A percentile compares a stretch with the other conserved stretches of the same genome.
Conservation (phyloP, 352 stramenopile genomes). For the Phytophthora fragariae region DNA sequence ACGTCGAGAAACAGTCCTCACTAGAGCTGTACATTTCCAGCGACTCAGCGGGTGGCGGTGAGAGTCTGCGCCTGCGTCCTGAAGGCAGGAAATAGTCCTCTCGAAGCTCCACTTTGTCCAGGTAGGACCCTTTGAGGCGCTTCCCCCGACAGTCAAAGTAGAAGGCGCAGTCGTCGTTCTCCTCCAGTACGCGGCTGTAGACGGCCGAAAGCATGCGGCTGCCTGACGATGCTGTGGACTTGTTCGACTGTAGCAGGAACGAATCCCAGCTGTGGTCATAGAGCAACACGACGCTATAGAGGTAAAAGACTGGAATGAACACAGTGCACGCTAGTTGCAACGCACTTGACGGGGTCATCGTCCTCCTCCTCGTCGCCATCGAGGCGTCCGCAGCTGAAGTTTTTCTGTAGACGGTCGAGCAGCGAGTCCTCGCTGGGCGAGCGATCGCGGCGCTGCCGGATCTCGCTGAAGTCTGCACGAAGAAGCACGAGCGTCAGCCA, state of each 20-base stretch:
- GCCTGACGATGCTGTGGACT: constrained; percentile 63
- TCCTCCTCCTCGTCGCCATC: constrained; percentile 30
- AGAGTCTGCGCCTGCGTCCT: constrained; percentile 8
- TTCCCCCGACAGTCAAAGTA: constrained; percentile 67
- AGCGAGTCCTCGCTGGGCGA: constrained; percentile 45
- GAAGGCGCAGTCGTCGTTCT: constrained; percentile 73
- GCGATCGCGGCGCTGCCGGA: constrained; percentile 12
- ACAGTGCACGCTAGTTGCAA: neutral
- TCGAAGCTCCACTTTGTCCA: constrained; percentile 57
- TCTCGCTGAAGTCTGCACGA: constrained; percentile 23
- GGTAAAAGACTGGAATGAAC: neutral
- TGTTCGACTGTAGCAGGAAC: constrained; percentile 51
- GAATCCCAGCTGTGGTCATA: constrained; percentile 50
- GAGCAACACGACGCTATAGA: constrained; percentile 1
- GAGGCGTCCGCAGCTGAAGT: constrained; percentile 44
- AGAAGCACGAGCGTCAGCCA: neutral
- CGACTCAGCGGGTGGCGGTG: constrained; percentile 14
- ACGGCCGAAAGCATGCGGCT: constrained; percentile 82
- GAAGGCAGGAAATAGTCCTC: constrained; percentile 65
- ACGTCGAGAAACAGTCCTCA: constrained; percentile 43
- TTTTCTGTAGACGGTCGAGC: constrained; percentile 62
- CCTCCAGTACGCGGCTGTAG: constrained; percentile 79
- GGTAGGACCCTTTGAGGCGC: constrained; percentile 58
- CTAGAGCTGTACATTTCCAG: constrained; percentile 38
- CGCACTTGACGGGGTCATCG: constrained; percentile 42